Evolutionary conservation across 352 stramenopile genomes (phyloP).

Genomic region (Phytophthora multivora): DNA sequence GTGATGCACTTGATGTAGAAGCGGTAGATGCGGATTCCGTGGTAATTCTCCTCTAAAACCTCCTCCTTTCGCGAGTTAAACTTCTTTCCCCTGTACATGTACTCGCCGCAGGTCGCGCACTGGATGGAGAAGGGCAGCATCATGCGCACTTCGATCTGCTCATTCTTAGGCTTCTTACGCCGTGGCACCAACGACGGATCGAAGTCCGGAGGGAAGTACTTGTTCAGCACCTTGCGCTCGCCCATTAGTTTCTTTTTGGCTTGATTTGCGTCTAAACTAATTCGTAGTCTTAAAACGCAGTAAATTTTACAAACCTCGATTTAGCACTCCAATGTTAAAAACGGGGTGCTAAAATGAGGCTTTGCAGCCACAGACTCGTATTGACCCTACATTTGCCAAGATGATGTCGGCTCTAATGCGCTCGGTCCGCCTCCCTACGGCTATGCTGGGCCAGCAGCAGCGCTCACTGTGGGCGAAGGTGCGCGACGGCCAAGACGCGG

Average conservation of each 20-base stretch:
- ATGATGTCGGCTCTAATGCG: conserved; percentile 51
- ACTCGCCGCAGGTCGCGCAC: conserved; percentile 97
- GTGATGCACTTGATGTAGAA: conserved; percentile 99
- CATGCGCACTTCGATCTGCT: conserved; percentile 97
- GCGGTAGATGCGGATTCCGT: conserved; percentile 95
- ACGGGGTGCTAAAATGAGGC: too few relatives aligned
- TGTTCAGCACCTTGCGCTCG: conserved; percentile 99
- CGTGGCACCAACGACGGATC: conserved; percentile 96
- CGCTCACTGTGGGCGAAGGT: conserved; percentile 66
- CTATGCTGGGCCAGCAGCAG: conserved; percentile 27
- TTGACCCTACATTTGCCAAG: not conserved
- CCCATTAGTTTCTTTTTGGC: conserved; percentile 93
- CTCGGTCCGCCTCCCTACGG: conserved; percentile 17
- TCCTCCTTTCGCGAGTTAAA: conserved; percentile 99
- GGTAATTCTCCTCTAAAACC: conserved; percentile 96
- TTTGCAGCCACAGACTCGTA: conserved; percentile 4
- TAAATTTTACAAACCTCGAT: too few relatives aligned
- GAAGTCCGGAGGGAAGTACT: conserved; percentile 99
- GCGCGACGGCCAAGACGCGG: conserved; percentile 49
- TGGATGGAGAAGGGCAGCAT: conserved; percentile 99
- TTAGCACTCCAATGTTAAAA: too few relatives aligned
- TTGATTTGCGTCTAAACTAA: too few relatives aligned
- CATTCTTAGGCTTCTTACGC: conserved; percentile 94
- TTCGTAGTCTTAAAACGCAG: too few relatives aligned
- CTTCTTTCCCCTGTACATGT: conserved; percentile 99